Conservation (phyloP, 345 rosid genomes). For the Arabidopsis arenosa region DNA sequence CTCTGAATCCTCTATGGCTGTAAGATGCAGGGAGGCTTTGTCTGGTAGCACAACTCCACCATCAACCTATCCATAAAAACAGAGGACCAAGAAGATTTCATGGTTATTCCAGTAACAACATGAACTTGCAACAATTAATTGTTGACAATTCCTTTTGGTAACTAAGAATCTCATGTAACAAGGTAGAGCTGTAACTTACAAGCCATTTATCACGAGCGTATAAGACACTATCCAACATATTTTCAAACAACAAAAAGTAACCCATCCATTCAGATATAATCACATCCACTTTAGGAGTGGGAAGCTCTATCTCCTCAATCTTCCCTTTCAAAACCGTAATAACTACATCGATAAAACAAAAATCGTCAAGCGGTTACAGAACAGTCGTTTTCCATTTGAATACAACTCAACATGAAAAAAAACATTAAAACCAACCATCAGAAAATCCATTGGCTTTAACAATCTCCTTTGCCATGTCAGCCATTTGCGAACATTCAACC, state of each 20-base stretch:
- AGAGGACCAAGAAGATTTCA: slow-evolving; percentile 6
- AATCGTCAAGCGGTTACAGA: neutral
- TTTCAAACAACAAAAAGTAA: slow-evolving; percentile 92
- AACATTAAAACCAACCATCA: slow-evolving; percentile 53
- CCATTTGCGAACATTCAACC: slow-evolving; percentile 97
- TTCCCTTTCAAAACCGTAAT: slow-evolving; percentile 97
- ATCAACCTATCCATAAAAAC: slow-evolving; percentile 55
- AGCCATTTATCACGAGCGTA: slow-evolving; percentile 99
- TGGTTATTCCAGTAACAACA: neutral
- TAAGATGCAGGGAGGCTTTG: slow-evolving; percentile 84
- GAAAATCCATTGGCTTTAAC: slow-evolving; percentile 86
- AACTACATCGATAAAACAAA: slow-evolving; percentile 52
- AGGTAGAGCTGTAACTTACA: slow-evolving; percentile 56
- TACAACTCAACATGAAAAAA: neutral
- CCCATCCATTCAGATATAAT: slow-evolving; percentile 99
- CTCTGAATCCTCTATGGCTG: slow-evolving; percentile 96
- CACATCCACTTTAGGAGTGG: slow-evolving; percentile 85
- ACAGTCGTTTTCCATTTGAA: slow-evolving; percentile 1
- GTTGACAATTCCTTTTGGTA: slow-evolving; percentile 9
- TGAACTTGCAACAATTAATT: neutral
- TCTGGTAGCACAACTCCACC: slow-evolving; percentile 91
- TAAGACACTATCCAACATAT: slow-evolving; percentile 88
- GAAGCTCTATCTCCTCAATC: slow-evolving; percentile 95
- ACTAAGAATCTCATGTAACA: slow-evolving; percentile 4
- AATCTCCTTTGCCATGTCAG: slow-evolving; percentile 92